phyloP scores from a whole-genome alignment of 306 rosid genomes.

The Cicer arietinum region DNA sequence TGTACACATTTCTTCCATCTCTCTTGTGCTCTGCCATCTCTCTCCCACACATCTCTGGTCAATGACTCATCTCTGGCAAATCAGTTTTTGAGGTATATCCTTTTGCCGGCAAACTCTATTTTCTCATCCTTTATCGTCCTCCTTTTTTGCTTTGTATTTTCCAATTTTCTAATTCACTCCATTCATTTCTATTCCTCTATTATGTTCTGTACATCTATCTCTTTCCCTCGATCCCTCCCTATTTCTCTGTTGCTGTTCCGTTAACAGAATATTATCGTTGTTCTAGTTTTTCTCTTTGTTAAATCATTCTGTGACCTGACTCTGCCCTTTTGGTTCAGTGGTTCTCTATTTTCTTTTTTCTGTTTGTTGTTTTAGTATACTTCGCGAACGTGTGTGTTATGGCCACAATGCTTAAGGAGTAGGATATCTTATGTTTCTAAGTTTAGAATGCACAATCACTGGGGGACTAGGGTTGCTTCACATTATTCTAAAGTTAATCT shows the following conservation, averaged over 20 bases:
- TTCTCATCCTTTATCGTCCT: no score
- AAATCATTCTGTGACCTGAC: no score
- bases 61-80: neutral
- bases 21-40: neutral
- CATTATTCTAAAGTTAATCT: neutral
- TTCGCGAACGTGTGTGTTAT: neutral
- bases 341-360: neutral
- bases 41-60: neutral
- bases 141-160: no score
- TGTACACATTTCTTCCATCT: neutral
- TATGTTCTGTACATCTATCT: no score
- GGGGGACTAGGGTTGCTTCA: no score
- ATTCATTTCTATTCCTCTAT: no score
- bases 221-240: no score
- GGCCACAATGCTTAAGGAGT: neutral
- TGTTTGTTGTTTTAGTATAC: neutral
- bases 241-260: no score
- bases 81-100: neutral
- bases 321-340: neutral
- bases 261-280: no score
- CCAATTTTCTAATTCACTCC: no score
- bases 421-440: conserved; percentile 3
- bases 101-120: neutral
- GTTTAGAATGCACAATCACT: neutral
- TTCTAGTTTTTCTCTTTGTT: no score